phyloP scores from a whole-genome alignment of 2,329 filamentous ascomycete genomes.

The Cyphellophora europaea region DNA sequence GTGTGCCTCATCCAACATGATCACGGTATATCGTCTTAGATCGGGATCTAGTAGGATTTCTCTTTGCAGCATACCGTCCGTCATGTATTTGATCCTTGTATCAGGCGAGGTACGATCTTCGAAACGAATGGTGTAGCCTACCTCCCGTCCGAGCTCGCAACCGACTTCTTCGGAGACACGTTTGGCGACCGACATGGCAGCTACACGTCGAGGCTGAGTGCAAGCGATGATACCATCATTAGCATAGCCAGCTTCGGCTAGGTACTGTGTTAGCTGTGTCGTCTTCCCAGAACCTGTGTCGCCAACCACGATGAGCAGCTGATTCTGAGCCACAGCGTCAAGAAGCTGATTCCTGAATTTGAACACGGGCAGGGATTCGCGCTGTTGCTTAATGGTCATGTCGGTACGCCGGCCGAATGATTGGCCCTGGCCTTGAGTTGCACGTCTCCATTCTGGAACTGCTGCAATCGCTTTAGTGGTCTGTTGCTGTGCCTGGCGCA shows the following conservation, averaged over 20 bases:
- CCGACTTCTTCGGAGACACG: conserved; percentile 95
- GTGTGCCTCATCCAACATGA: conserved; percentile 98
- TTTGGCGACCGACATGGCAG: conserved; percentile 97
- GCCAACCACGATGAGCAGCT: conserved; percentile 89
- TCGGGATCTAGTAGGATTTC: conserved; percentile 91
- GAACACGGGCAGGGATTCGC: conserved; percentile 80
- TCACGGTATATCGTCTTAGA: conserved; percentile 81
- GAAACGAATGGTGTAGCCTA: conserved; percentile 96
- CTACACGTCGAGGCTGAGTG: conserved; percentile 90
- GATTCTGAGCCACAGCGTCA: conserved; percentile 76
- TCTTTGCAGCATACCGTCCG: conserved; percentile 93
- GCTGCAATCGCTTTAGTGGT: conserved; percentile 51
- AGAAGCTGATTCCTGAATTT: conserved; percentile 82
- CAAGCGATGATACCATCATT: conserved; percentile 86
- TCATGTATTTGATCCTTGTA: conserved; percentile 99
- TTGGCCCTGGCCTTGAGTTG: conserved; percentile 68
- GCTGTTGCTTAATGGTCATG: conserved; percentile 90
- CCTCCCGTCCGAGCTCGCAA: conserved; percentile 79
- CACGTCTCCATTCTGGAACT: conserved; percentile 88
- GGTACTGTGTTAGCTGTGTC: conserved; percentile 90
- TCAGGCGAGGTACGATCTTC: conserved; percentile 82
- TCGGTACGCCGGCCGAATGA: conserved; percentile 77
- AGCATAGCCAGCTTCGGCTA: conserved; percentile 91
- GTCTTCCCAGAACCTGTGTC: conserved; percentile 98
- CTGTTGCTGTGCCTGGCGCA: conserved; percentile 57